Base-by-base conservation (phyloP, 169 alveolate species). In the Eimeria acervulina region DNA sequence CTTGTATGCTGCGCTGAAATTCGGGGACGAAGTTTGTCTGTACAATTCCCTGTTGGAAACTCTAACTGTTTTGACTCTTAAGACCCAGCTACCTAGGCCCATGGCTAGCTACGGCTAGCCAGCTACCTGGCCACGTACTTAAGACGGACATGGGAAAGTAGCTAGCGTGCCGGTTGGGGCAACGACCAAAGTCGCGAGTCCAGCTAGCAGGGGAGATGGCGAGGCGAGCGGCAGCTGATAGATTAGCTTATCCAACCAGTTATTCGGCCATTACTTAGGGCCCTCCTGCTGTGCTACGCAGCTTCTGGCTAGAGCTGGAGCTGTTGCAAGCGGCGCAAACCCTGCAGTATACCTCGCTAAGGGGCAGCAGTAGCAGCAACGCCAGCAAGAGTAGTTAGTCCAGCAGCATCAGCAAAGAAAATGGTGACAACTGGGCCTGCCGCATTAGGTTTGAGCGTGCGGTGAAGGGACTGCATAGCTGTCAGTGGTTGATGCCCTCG, bases 401-500 rank as follows among this genome's bases (percentile, higher is more conserved):
- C 23, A 33, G 51, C 81, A 31, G 81, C 47, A 33, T 7, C 66
- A 7, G 66, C 5, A 33, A 68, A 13, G 15, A 51, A 17, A 36
- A 2, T 19, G n/a, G 6, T 17, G 70, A 31, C 70, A 36, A 21
- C 51, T 17, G 42, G 19, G 51, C 2, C 51, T 36, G 52, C 83
- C 4, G 52, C 31, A 5, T 72, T 63, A 83, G 47, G 47, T 31
- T 31, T 83, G 47, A 31, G 47, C 59, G 51, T 61, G 78, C 5
- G 93, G 93, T 3, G 93, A 87, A 31, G 81, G 36, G 28, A 87
- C 26, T 15, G 93, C 70, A 83, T 13, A 87, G 81, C 93, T 87
- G 78, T 87, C 93, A 15, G 93, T 70, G 28, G 93, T 87, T 42
- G 93, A 87, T 23, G 93, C 59, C 63, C 93, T 59, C 12, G 93